Percentiles rank a stretch among this genome's conserved stretches.
phyloP scores from a whole-genome alignment of 2,329 filamentous ascomycete genomes.

The Ophiostoma himal-ulmi region DNA sequence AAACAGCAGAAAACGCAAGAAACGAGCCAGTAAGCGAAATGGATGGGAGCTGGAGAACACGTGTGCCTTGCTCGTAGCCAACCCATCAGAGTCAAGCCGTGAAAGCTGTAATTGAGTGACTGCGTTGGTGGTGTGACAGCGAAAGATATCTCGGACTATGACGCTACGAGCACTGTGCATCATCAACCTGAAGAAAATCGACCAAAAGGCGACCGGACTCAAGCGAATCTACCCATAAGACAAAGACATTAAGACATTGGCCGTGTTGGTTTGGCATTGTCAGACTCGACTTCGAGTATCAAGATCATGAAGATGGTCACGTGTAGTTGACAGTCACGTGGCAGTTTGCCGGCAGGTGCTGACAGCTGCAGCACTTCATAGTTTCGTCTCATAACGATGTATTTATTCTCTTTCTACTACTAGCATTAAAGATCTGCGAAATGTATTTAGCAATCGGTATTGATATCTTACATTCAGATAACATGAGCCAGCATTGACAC shows the following conservation, averaged over 20 bases:
- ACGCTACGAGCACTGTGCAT: not conserved
- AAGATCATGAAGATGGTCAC: not conserved
- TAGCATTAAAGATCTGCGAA: not conserved
- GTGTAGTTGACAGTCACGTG: not conserved
- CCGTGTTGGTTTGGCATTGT: not conserved
- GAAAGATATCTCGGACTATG: not conserved
- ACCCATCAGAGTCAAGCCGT: not conserved
- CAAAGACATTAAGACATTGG: not conserved
- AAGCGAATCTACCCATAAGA: not conserved
- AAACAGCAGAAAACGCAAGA: not conserved
- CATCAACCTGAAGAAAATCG: not conserved
- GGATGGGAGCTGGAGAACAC: not conserved
- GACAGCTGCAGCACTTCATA: not conserved
- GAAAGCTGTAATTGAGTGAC: not conserved
- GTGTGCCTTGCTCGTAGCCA: slow-evolving; percentile 1
- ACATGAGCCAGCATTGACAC: slow-evolving; percentile 2
- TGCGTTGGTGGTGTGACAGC: not conserved
- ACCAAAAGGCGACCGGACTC: not conserved
- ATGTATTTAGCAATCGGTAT: slow-evolving; percentile 4
- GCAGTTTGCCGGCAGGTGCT: not conserved
- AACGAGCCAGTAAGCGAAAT: not conserved
- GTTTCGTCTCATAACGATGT: not conserved
- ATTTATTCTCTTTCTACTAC: not conserved
- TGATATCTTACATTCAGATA: not conserved
- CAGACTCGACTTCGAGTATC: not conserved